Conservation (phyloP, 163 green algal species). For the Trebouxiophyceae sp. region DNA sequence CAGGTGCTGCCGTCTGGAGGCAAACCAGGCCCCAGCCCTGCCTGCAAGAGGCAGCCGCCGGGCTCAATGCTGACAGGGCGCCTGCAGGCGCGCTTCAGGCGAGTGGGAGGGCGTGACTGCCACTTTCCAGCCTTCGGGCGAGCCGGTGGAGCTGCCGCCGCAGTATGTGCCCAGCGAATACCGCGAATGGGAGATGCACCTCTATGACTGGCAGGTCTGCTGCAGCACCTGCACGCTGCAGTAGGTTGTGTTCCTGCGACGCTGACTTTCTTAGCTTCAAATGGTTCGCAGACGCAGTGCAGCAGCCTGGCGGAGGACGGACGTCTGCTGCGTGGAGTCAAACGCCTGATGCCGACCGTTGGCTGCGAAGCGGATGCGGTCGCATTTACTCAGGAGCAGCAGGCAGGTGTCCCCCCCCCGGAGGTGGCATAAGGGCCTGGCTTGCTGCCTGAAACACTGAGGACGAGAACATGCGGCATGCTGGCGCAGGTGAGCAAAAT, state of each 20-base stretch:
- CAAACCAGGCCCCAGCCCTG: too few species aligned
- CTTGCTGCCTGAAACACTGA: too few species aligned
- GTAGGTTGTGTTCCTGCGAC: too few species aligned
- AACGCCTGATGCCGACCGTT: conserved; percentile 62
- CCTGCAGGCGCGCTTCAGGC: too few species aligned
- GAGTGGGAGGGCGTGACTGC: neutral
- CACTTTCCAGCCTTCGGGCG: conserved; percentile 8
- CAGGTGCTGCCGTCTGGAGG: too few species aligned
- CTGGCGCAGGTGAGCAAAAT: too few species aligned
- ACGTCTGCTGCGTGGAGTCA: conserved; percentile 14
- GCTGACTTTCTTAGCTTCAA: neutral
- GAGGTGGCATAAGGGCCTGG: neutral
- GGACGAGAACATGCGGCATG: too few species aligned
- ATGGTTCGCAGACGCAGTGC: conserved; percentile 39
- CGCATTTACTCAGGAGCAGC: conserved; percentile 52
- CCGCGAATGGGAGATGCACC: conserved; percentile 55
- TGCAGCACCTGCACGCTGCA: neutral
- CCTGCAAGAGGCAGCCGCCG: too few species aligned
- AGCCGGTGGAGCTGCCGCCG: conserved; percentile 34
- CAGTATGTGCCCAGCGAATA: conserved; percentile 59
- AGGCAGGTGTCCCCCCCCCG: neutral
- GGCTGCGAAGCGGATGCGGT: conserved; percentile 71
- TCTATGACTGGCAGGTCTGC: conserved; percentile 42
- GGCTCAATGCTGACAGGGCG: too few species aligned
- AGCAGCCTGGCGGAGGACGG: conserved; percentile 28